Base-by-base conservation (phyloP, 2,329 filamentous ascomycete genomes). In the Aureobasidium sp. region DNA sequence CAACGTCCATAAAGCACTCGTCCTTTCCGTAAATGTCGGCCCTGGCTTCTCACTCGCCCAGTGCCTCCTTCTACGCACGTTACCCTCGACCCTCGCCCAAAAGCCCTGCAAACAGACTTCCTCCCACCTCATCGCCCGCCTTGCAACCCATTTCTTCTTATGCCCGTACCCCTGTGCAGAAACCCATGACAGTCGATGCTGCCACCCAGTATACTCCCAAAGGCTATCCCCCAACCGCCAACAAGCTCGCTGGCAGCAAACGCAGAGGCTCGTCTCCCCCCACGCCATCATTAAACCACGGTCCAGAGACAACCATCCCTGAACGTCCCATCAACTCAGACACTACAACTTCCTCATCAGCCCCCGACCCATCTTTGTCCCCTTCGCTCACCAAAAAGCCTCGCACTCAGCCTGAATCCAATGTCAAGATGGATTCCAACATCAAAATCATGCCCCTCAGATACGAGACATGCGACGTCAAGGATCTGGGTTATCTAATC, bases 401-500 rank as follows among this genome's bases (percentile, higher is more conserved):
- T 6, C 59, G 48, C 29, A 54, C 59, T 25, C 76, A 78, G 49
- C 72, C 77, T 3, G 73, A 74, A 16, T 5, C 29, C 3, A 34
- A 49, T 32, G 75, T 76, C 13, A 76, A 78, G 47, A 71, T 77
- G 4, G 73, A 74, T 16, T n/a, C 42, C 13, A 47, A 53, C 13
- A 74, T 76, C 15, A 86, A 85, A 69, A 67, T 81, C 62, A 81
- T 94, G 71, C 89, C 94, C 1, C 75, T 82, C 63, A 81, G 82
- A 69, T 99, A 99, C 73, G 91, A 96, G 73, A 78, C 86, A 11
- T 96, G 90, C 72, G 81, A 88, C 42, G 84, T 90, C 9, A 89
- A 91, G 69, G 92, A 97, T 72, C 84, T 99, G 71, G 94, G 96
- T 32, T 81, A 93, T 45, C 78, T 99, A 64, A 94, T 99, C 67